Percentiles rank a stretch among this genome's conserved stretches.
These are phyloP conservation scores for Eucalyptus viminalis DNA, from an alignment of 345 rosid species.

Conservation along the genomic window DNA sequence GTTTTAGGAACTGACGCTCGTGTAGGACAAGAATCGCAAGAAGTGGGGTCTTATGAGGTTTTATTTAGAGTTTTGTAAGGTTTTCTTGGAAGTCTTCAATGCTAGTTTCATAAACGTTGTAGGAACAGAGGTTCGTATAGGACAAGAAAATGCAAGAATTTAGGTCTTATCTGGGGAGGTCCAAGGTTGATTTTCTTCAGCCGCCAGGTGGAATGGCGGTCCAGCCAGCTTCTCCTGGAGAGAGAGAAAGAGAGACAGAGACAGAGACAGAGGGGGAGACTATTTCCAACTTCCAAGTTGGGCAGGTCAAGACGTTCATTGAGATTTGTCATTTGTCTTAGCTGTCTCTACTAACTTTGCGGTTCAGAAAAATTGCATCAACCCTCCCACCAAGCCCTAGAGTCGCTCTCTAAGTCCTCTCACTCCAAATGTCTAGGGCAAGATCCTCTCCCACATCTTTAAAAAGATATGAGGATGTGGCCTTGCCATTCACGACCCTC, in stretches of 20 bases:
- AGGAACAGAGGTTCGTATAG: background rate
- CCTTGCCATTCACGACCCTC: background rate
- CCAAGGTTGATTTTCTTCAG: background rate
- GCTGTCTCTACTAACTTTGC: background rate
- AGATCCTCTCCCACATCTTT: background rate
- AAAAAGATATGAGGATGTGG: background rate
- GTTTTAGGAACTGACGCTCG: background rate
- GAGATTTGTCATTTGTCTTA: background rate
- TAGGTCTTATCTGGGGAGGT: background rate
- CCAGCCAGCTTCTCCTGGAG: background rate
- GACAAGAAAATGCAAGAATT: background rate
- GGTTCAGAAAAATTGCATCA: background rate
- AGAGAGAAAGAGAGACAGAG: background rate
- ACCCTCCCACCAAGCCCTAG: background rate
- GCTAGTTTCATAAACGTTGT: no score
- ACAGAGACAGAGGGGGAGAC: background rate
- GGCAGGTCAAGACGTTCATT: background rate
- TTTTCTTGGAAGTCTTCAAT: no score
- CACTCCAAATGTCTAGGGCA: background rate
- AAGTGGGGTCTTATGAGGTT: no score
- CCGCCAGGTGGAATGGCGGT: background rate
- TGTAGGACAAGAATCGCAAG: no score
- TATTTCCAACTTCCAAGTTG: background rate
- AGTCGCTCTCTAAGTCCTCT: background rate
- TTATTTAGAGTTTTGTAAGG: no score